A percentile compares a stretch with the other conserved stretches of the same genome.
Conservation (phyloP, 116 monocot genomes). For the Papilionanthe hybrid region DNA sequence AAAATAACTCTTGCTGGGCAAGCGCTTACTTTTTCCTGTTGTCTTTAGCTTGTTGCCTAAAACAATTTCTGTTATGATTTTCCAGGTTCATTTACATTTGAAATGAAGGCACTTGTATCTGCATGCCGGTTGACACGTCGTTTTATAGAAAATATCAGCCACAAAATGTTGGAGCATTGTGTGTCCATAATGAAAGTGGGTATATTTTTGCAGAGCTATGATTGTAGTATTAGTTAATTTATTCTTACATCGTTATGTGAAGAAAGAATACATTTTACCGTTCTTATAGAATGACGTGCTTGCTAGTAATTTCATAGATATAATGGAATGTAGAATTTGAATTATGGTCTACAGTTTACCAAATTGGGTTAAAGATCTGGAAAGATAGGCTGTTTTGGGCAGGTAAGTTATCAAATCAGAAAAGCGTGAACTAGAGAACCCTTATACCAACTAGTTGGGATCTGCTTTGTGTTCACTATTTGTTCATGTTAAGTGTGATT, state of each 20-base stretch:
- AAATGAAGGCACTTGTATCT: slow-evolving; percentile 62
- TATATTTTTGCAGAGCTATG: slow-evolving; percentile 3
- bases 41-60: background rate
- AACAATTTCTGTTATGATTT: background rate
- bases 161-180: slow-evolving; percentile 42
- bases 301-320: background rate
- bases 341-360: background rate
- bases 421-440: background rate
- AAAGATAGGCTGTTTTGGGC: background rate
- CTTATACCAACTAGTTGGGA: background rate
- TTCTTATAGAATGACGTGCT: background rate
- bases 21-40: background rate
- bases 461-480: background rate
- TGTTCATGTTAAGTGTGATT: background rate
- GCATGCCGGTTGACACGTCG: slow-evolving; percentile 70
- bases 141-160: slow-evolving; percentile 54
- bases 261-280: background rate
- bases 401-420: background rate
- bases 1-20: background rate
- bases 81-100: slow-evolving; percentile 55
- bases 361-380: background rate
- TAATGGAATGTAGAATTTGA: background rate
- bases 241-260: background rate
- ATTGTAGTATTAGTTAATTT: background rate
- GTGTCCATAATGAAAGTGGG: slow-evolving; percentile 58